phyloP scores from a whole-genome alignment of 2,329 filamentous ascomycete species.

The Cyclaneusma minus region DNA sequence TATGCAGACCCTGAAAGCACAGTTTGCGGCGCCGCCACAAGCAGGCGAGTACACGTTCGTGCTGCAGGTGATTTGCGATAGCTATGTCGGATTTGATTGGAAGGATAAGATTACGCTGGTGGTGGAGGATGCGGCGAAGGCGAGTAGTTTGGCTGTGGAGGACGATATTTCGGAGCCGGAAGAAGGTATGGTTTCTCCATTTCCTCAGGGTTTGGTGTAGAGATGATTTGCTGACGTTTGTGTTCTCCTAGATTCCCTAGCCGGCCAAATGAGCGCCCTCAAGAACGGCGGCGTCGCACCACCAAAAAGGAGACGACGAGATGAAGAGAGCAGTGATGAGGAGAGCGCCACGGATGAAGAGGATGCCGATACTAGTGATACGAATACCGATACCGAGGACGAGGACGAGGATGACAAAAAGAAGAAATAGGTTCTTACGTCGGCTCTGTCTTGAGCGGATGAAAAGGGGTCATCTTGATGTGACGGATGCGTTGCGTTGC shows the following conservation, averaged over 20 bases:
- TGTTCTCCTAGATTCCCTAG: slow-evolving; percentile 54
- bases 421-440: slow-evolving; percentile 2
- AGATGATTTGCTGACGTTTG: slow-evolving; percentile 1
- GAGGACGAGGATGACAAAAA: slow-evolving; percentile 19
- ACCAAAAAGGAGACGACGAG: slow-evolving; percentile 33
- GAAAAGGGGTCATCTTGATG: no score
- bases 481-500: no score
- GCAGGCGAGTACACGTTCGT: slow-evolving; percentile 88
- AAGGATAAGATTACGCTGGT: slow-evolving; percentile 81
- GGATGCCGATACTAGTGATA: slow-evolving; percentile 45
- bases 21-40: slow-evolving; percentile 89
- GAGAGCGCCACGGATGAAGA: slow-evolving; percentile 75
- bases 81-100: slow-evolving; percentile 85
- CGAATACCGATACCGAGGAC: slow-evolving; percentile 53
- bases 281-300: slow-evolving; percentile 46
- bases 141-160: slow-evolving; percentile 62
- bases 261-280: slow-evolving; percentile 77
- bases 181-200: slow-evolving; percentile 60
- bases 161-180: slow-evolving; percentile 97
- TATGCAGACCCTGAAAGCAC: slow-evolving; percentile 91
- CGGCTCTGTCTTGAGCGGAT: no score
- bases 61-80: slow-evolving; percentile 87
- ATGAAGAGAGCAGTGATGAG: slow-evolving; percentile 54
- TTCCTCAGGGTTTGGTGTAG: not conserved
- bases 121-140: slow-evolving; percentile 81